Evolutionary conservation across 768 basidiomycete genomes (phyloP), one percentile per base, ranked within the genome.

Genomic region (Naganishia vishniacii): DNA sequence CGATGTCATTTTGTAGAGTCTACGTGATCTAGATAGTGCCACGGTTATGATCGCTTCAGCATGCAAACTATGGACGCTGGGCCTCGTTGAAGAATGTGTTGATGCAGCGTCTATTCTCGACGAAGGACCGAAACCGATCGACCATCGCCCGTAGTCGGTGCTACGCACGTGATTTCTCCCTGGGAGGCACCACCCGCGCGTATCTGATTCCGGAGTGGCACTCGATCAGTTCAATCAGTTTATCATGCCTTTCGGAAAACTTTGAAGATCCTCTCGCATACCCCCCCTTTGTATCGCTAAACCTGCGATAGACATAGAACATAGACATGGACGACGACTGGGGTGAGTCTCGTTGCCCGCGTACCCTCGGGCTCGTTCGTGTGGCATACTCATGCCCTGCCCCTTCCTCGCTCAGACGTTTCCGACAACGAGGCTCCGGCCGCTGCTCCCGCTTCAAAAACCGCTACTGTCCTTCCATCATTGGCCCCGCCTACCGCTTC

Each of bases 351-450:
- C n/a, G n/a, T n/a, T n/a, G n/a, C n/a, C n/a, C n/a, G n/a, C n/a
- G n/a, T n/a, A n/a, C n/a, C n/a, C n/a, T n/a, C n/a, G n/a, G n/a
- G n/a, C n/a, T n/a, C n/a, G n/a, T n/a, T n/a, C n/a, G n/a, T n/a
- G n/a, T n/a, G n/a, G n/a, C n/a, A n/a, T n/a, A n/a, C n/a, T n/a
- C n/a, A n/a, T n/a, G n/a, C n/a, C n/a, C n/a, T n/a, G n/a, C n/a
- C 1, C 42, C 41, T 37, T 41, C 41, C 47, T 11, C 42, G 4
- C 47, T 12, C 48, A 67, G 65, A 67, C 65, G 61, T 44, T 42
- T 62, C 61, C 51, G 71, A 72, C 45, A 72, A 74, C 32, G 70
- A 71, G 56, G 63, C 76, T 23, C 64, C 75, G 20, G 78, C 69
- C 71, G 46, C 73, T 48, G 66, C 77, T 44, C 66, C 75, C 15